Evolutionary conservation across 257 asterid species (phyloP), one percentile per base, ranked within the genome.

Genomic region (Ophiorrhiza pumila): DNA sequence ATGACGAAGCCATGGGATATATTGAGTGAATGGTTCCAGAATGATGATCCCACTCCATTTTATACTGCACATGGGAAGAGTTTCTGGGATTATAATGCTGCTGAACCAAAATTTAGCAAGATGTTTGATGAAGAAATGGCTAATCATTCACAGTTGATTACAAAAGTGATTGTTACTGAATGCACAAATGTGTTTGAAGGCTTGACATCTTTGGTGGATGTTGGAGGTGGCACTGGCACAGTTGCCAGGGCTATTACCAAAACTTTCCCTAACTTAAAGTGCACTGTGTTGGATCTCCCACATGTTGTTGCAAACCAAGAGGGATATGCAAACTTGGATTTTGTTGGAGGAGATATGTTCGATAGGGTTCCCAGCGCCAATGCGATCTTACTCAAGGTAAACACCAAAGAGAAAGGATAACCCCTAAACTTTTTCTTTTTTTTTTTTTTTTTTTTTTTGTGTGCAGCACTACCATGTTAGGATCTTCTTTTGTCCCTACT

Each of bases 271-370:
- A 8, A 53, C 25, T 45, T 60, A 20, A 61, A 61, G 25, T 72
- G 69, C 61, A 29, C 31, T 4, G 69, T 72, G 22, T 45, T 0
- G 13, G 75, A 71, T 12, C 75, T 32, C 42, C 67, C 65, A 23
- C 75, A 32, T n/a, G 23, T 71, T 22, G 31, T 81, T 73, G 29
- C 82, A 60, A 13, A 35, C 39, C 10, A 23, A 47, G 32, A 77
- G 14, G 37, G n/a, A 69, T 53, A 42, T 34, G 17, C 7, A 6
- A 61, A 61, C 29, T 35, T 34, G 46, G 39, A 20, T 6, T 61
- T 61, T 34, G 73, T 74, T 15, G 32, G 31, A 2, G 85, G 83
- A 55, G 47, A 75, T 22, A 78, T 78, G 81, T 75, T 78, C n/a
- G n/a, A n/a, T 25, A 69, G 45, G 55, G 62, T 2, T 11, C 31